These are phyloP conservation scores for Mimosa pudica DNA, from an alignment of 306 rosid species.

Conservation along the genomic window DNA sequence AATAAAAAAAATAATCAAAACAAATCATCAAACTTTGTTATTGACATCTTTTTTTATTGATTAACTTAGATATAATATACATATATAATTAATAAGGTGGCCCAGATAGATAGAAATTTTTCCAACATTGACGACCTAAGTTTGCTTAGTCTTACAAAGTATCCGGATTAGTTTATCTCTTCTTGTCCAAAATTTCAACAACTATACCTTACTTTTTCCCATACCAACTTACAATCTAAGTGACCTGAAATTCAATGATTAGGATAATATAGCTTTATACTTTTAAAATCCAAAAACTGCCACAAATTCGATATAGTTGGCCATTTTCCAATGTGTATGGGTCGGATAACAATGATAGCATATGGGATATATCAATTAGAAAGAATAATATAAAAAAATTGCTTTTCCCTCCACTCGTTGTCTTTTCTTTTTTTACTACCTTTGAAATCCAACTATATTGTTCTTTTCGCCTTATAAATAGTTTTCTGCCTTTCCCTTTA, in stretches of 20 bases:
- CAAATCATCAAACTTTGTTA: not conserved
- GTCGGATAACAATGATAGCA: not conserved
- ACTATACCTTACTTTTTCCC: slow-evolving; percentile 26
- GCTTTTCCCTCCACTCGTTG: slow-evolving; percentile 1
- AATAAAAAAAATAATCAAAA: not conserved
- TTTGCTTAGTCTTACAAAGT: not conserved
- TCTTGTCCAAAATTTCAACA: slow-evolving; percentile 10
- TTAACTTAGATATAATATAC: not conserved
- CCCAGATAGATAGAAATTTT: not conserved
- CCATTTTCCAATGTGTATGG: slow-evolving; percentile 9
- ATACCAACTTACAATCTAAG: slow-evolving; percentile 14
- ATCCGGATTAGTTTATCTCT: not conserved
- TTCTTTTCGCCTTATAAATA: not conserved
- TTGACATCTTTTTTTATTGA: not conserved
- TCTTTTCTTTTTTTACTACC: not conserved
- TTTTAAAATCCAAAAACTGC: not conserved
- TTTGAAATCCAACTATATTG: not conserved
- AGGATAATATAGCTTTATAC: not conserved
- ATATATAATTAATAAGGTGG: not conserved
- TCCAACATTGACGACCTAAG: not conserved
- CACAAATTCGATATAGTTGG: not conserved
- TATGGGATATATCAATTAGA: not conserved
- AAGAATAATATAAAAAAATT: not conserved
- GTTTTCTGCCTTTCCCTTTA: slow-evolving; percentile 9
- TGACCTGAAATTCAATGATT: slow-evolving; percentile 16